Conservation (phyloP, 352 stramenopile genomes). For the Pythium plurisporium region DNA sequence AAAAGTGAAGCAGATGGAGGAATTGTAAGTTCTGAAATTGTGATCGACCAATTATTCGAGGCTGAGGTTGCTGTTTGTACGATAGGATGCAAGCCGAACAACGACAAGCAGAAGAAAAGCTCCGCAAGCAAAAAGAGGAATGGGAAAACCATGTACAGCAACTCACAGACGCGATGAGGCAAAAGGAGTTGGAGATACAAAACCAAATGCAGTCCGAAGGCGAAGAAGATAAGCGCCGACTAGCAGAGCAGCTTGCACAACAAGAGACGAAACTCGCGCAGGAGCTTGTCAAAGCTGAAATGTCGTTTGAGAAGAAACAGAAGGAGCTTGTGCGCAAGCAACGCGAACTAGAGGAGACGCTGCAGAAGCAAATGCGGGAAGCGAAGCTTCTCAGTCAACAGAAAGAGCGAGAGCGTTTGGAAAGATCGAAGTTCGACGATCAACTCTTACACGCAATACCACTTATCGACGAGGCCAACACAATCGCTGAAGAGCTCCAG, state of each 20-base stretch:
- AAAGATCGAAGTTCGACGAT: constrained; percentile 75
- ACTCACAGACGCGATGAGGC: constrained; percentile 75
- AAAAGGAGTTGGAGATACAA: constrained; percentile 69
- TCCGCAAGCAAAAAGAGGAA: constrained; percentile 57
- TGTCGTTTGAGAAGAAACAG: constrained; percentile 75
- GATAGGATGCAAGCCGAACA: constrained; percentile 55
- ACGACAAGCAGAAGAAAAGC: constrained; percentile 50
- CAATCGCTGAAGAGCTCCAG: constrained; percentile 76
- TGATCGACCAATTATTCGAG: not conserved
- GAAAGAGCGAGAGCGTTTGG: constrained; percentile 70
- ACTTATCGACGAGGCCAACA: constrained; percentile 83
- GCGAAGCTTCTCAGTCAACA: constrained; percentile 56
- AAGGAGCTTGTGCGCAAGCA: constrained; percentile 61
- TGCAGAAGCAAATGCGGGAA: constrained; percentile 81
- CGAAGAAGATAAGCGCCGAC: constrained; percentile 66
- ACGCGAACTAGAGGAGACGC: constrained; percentile 54
- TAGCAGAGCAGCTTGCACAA: constrained; percentile 65
- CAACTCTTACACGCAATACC: constrained; percentile 75
- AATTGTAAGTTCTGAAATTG: constrained; percentile 36
- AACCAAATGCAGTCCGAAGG: constrained; percentile 70
- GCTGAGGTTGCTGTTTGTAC: not conserved
- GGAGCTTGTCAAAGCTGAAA: constrained; percentile 70
- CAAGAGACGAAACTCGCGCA: constrained; percentile 67
- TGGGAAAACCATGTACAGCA: constrained; percentile 61
- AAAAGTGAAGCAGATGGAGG: constrained; percentile 67